A percentile compares a stretch with the other conserved stretches of the same genome.
These are phyloP conservation scores for Aspergillus neotritici DNA, from an alignment of 2,329 filamentous ascomycete species.

Conservation along the genomic window DNA sequence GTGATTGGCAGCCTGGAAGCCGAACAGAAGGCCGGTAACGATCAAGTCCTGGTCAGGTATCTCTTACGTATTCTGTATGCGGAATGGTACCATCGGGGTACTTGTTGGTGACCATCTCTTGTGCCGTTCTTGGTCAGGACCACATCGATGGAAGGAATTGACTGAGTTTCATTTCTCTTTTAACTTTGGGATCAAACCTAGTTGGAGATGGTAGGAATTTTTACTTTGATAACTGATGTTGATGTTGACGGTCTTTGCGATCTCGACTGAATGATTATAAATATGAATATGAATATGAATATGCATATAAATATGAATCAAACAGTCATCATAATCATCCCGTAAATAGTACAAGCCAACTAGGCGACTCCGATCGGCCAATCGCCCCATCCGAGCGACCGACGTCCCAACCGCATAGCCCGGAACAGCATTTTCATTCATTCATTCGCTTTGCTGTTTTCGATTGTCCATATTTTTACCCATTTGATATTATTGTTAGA, in stretches of 20 bases:
- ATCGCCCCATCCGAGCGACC: neutral
- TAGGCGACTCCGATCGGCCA: neutral
- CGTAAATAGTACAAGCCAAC: slow-evolving; percentile 2
- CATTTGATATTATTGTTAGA: too few relatives aligned
- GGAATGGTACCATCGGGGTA: slow-evolving; percentile 16
- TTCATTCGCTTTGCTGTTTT: neutral
- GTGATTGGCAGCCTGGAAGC: slow-evolving; percentile 6
- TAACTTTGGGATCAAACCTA: too few relatives aligned
- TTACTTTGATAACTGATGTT: too few relatives aligned
- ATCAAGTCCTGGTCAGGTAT: slow-evolving; percentile 15
- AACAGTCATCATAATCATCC: neutral
- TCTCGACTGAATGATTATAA: too few relatives aligned
- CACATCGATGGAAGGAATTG: too few relatives aligned
- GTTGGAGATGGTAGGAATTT: too few relatives aligned
- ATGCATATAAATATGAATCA: too few relatives aligned
- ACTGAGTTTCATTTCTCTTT: too few relatives aligned
- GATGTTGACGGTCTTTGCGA: too few relatives aligned
- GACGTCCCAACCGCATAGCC: slow-evolving; percentile 8
- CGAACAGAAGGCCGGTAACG: slow-evolving; percentile 8
- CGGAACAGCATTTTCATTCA: slow-evolving; percentile 12
- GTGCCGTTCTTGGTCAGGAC: too few relatives aligned
- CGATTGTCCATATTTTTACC: too few relatives aligned
- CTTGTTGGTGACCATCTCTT: slow-evolving; percentile 7
- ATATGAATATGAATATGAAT: too few relatives aligned
- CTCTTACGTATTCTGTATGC: slow-evolving; percentile 17